These are phyloP conservation scores for Gentiana dahurica DNA, from an alignment of 257 asterid species.

Conservation along the genomic window DNA sequence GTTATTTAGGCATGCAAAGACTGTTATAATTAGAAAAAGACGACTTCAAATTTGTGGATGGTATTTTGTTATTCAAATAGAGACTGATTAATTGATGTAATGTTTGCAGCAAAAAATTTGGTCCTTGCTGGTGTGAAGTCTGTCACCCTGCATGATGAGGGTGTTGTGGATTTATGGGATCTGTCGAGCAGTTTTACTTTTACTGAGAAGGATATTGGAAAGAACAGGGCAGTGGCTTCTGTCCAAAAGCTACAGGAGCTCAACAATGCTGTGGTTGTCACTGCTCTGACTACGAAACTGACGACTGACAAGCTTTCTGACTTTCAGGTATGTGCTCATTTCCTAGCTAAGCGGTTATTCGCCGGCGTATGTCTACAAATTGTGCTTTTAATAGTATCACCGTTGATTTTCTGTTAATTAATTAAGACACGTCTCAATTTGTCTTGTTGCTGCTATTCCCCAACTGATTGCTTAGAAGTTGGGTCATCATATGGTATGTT, in stretches of 20 bases:
- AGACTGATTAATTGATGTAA: background rate
- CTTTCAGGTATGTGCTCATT: conserved; percentile 47
- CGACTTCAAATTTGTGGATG: no score
- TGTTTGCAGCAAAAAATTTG: conserved; percentile 77
- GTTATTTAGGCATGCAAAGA: no score
- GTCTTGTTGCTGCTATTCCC: no score
- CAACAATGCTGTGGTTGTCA: conserved; percentile 69
- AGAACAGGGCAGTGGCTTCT: conserved; percentile 81
- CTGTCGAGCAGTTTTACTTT: conserved; percentile 77
- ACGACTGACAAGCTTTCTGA: conserved; percentile 53
- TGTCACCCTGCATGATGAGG: conserved; percentile 84
- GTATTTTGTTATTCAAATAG: no score
- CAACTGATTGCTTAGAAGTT: no score
- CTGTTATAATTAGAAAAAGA: no score
- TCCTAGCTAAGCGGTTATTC: background rate
- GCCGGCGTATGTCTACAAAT: background rate
- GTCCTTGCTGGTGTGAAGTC: conserved; percentile 95
- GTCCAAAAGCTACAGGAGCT: conserved; percentile 85
- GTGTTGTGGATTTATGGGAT: conserved; percentile 78
- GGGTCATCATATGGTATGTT: no score
- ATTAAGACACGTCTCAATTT: no score
- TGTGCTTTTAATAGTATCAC: no score
- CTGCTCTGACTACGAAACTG: conserved; percentile 59
- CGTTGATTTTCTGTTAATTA: no score
- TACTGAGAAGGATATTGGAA: conserved; percentile 76